Conservation (phyloP, 441 rosid genomes). For the Flueggea neowawraea region DNA sequence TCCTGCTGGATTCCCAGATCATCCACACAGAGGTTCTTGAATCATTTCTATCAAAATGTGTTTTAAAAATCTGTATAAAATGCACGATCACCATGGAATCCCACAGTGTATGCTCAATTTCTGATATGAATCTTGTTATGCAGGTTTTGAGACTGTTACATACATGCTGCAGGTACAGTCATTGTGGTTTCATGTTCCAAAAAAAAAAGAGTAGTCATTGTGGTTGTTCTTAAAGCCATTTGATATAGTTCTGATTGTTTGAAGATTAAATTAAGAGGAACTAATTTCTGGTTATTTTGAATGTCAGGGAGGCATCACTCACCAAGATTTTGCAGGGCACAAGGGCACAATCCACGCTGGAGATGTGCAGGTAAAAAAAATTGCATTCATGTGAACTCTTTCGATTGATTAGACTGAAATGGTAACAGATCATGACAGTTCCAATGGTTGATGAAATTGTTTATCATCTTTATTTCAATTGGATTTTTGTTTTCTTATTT, state of each 20-base stretch:
- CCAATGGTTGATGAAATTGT: not conserved
- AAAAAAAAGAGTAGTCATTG: too few relatives aligned
- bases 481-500: slow-evolving; percentile 1
- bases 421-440: not conserved
- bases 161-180: slow-evolving; percentile 78
- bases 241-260: slow-evolving; percentile 2
- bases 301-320: slow-evolving; percentile 70
- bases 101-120: not conserved
- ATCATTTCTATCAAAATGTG: not conserved
- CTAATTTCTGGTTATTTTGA: not conserved
- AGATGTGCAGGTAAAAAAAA: slow-evolving; percentile 72
- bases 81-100: not conserved
- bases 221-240: too few relatives aligned
- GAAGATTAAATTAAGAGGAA: not conserved
- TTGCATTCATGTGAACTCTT: not conserved
- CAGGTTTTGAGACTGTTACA: slow-evolving; percentile 97
- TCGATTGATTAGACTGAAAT: too few relatives aligned
- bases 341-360: slow-evolving; percentile 70
- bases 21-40: slow-evolving; percentile 90
- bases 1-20: slow-evolving; percentile 92
- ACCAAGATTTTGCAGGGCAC: slow-evolving; percentile 76
- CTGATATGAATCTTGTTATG: slow-evolving; percentile 3
- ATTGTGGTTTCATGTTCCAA: not conserved
- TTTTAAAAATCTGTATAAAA: not conserved
- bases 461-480: not conserved